Evolutionary conservation across 495 filamentous ascomycete genomes (phyloP).

Genomic region (Neurospora terricola): DNA sequence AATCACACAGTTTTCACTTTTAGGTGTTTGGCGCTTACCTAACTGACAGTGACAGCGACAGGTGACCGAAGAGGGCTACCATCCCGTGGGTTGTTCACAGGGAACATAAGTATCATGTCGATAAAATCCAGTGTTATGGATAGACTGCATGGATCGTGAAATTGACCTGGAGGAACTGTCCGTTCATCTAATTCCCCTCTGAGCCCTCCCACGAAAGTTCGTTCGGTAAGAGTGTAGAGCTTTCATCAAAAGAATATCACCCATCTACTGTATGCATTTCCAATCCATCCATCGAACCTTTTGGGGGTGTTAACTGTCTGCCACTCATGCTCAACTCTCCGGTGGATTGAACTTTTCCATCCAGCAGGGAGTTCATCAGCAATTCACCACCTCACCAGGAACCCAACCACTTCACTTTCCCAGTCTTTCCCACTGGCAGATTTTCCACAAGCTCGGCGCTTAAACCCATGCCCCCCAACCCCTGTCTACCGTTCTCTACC

Average conservation of each 20-base stretch:
- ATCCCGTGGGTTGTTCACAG: not conserved
- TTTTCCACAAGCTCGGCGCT: not conserved
- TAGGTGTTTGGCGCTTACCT: not conserved
- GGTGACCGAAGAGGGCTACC: not conserved
- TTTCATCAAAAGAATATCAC: not conserved
- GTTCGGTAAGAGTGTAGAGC: not conserved
- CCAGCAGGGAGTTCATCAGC: not conserved
- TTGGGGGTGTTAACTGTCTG: not conserved
- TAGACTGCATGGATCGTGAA: not conserved
- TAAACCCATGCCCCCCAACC: not conserved
- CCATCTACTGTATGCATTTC: not conserved
- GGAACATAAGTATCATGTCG: not conserved
- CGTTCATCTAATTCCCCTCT: not conserved
- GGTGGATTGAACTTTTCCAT: too few relatives aligned
- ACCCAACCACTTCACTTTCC: not conserved
- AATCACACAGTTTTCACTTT: not conserved
- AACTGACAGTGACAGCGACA: not conserved
- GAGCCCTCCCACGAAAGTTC: not conserved
- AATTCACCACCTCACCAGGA: not conserved
- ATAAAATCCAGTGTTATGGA: not conserved
- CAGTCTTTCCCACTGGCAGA: not conserved
- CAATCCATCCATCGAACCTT: not conserved
- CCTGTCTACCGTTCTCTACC: not conserved
- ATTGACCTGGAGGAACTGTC: not conserved
- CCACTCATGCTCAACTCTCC: too few relatives aligned